These are phyloP conservation scores for Myxozyma sirexii DNA, from an alignment of 805 yeast genomes.

Conservation along the genomic window DNA sequence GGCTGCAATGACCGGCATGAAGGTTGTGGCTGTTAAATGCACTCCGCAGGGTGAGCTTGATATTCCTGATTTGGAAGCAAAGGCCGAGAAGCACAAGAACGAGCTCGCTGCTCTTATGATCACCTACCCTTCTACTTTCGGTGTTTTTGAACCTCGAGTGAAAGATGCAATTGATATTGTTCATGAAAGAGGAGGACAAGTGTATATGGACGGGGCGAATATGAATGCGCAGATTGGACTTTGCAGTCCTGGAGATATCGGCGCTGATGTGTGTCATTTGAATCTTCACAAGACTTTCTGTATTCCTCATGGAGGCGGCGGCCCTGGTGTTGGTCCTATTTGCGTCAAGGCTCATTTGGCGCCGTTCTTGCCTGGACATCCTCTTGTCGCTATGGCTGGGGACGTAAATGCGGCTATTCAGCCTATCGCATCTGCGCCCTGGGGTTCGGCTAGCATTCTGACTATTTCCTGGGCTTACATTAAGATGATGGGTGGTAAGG, in stretches of 20 bases:
- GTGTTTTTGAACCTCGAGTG: constrained; percentile 91
- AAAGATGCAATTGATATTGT: constrained; percentile 81
- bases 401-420: constrained; percentile 53
- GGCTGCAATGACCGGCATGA: constrained; percentile 95
- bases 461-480: constrained; percentile 95
- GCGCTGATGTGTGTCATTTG: constrained; percentile 97
- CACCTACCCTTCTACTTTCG: constrained; percentile 97
- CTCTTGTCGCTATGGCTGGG: constrained; percentile 56
- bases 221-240: constrained; percentile 99
- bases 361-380: constrained; percentile 82
- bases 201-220: constrained; percentile 97
- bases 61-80: constrained; percentile 67
- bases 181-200: constrained; percentile 89
- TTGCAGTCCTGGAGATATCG: constrained; percentile 95
- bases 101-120: constrained; percentile 91
- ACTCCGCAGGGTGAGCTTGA: constrained; percentile 83
- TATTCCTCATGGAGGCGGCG: constrained; percentile 99
- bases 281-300: constrained; percentile 97
- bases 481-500: constrained; percentile 86
- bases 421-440: constrained; percentile 91
- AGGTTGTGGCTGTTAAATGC: constrained; percentile 92
- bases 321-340: constrained; percentile 98
- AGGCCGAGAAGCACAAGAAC: constrained; percentile 69
- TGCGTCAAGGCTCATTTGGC: constrained; percentile 83
- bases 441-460: constrained; percentile 89